Conservation (phyloP, 805 yeast genomes). For the Limtongozyma cylindracea region DNA sequence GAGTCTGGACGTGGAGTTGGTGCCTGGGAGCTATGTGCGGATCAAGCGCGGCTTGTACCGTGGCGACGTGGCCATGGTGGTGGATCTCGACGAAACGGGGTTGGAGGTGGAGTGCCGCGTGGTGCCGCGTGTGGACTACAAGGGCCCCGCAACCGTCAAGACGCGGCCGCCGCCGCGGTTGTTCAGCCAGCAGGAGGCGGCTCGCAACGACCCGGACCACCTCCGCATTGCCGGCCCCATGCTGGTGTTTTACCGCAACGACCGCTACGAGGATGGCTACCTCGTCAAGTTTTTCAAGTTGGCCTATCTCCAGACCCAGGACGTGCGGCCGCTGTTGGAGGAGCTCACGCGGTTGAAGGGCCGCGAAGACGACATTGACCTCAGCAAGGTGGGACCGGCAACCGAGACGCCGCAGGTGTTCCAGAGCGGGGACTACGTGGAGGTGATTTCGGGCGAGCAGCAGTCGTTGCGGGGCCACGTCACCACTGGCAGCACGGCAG, state of each 20-base stretch:
- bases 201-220: conserved; percentile 54
- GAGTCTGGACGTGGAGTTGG: conserved; percentile 65
- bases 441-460: conserved; percentile 82
- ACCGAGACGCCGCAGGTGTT: conserved; percentile 16
- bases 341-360: conserved; percentile 66
- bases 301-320: conserved; percentile 55
- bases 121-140: conserved; percentile 80
- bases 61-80: conserved; percentile 83
- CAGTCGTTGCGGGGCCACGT: conserved; percentile 72
- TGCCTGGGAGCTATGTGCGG: conserved; percentile 84
- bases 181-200: conserved; percentile 75
- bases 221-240: conserved; percentile 40
- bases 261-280: conserved; percentile 78
- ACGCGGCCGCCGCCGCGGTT: conserved; percentile 67
- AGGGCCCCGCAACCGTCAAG: conserved; percentile 22
- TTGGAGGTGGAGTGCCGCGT: conserved; percentile 82
- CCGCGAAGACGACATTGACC: conserved; percentile 66
- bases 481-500: conserved; percentile 29
- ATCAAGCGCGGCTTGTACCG: conserved; percentile 78
- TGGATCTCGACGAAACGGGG: conserved; percentile 82
- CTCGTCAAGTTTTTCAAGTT: conserved; percentile 69
- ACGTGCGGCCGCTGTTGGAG: conserved; percentile 67
- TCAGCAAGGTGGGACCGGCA: conserved; percentile 70
- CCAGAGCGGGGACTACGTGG: conserved; percentile 89
- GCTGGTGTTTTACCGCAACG: conserved; percentile 52